A percentile compares a stretch with the other conserved stretches of the same genome.
Evolutionary conservation across 2,329 filamentous ascomycete genomes (phyloP).

Genomic region (Neopestalotiopsis rosae): DNA sequence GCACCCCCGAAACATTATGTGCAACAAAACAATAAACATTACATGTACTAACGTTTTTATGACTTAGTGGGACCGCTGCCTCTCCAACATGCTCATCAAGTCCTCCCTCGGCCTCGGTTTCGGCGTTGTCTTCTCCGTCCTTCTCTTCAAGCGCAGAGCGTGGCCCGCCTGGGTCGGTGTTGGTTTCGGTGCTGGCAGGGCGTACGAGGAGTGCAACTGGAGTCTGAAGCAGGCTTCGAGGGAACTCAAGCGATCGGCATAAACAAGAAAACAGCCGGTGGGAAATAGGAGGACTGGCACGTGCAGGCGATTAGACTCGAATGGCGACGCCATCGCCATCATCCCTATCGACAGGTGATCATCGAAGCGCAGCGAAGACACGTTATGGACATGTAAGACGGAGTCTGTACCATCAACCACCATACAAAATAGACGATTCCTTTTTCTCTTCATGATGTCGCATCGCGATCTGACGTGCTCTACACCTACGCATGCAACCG

Average conservation of each 20-base stretch:
- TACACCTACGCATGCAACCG: neutral
- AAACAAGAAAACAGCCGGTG: neutral
- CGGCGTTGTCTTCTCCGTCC: constrained; percentile 97
- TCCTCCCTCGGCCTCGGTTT: constrained; percentile 95
- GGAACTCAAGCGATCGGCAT: constrained; percentile 50
- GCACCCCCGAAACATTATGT: neutral
- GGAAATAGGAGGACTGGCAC: neutral
- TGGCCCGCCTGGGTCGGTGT: constrained; percentile 96
- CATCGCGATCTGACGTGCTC: neutral
- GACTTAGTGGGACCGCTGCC: constrained; percentile 92
- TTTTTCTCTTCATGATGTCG: neutral
- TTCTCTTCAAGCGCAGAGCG: constrained; percentile 96
- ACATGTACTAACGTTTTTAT: neutral
- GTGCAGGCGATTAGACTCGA: constrained; percentile 5
- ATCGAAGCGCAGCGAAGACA: neutral
- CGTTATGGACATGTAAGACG: neutral
- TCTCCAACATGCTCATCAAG: constrained; percentile 96
- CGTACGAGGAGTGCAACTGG: constrained; percentile 98
- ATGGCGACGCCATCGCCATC: neutral
- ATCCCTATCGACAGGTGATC: neutral
- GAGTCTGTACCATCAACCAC: constrained; percentile 1
- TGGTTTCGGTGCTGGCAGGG: constrained; percentile 93
- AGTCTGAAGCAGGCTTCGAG: constrained; percentile 67
- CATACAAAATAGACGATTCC: constrained; percentile 1
- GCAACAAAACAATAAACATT: neutral